Evolutionary conservation across 1,284 basidiomycete species (phyloP), one percentile per base, ranked within the genome.

Genomic region (Volvariella surrecta): DNA sequence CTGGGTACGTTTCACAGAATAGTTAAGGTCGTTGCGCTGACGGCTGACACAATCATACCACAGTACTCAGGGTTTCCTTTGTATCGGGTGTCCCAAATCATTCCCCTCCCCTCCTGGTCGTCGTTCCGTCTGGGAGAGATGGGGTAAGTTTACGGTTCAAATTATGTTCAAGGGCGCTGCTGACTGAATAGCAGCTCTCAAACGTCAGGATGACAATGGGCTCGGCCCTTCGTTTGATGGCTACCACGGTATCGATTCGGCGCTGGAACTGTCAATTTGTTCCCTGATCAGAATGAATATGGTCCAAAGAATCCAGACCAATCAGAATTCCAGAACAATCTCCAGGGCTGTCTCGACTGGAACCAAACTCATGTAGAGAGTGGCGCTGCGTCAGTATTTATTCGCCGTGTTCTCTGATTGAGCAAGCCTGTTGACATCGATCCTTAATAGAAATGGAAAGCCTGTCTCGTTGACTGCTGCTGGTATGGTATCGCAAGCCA

Each of bases 271-370:
- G 79, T 80, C 66, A 76, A 74, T 48, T 51, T 82, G 13, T 81
- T 83, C 67, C 81, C 82, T 16, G 79, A 84, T 54, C 80, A 83
- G 57, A 67, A 73, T 47, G 56, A 54, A 30, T 82, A 80, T 51
- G 67, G 59, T 18, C 9, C 24, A 13, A 48, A 57, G 24, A 72
- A 78, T 53, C 67, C 70, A 18, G 65, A 60, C 48, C 58, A 73
- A 42, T 58, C 68, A 18, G 48, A 66, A 13, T 76, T 74, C 58
- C 68, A 75, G 48, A 71, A 73, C 46, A 70, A 65, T 0, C 52
- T 82, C 28, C 59, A 74, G 43, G 54, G 54, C 17, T 79, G 79
- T 35, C 48, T 66, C 38, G 55, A 66, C 32, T 84, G 79, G 79
- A 81, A 83, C 44, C 52, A 55, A 31, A 50, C 52, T 8, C 77